Evolutionary conservation across 495 filamentous ascomycete genomes (phyloP).

Genomic region (Wilcoxina mikolae): DNA sequence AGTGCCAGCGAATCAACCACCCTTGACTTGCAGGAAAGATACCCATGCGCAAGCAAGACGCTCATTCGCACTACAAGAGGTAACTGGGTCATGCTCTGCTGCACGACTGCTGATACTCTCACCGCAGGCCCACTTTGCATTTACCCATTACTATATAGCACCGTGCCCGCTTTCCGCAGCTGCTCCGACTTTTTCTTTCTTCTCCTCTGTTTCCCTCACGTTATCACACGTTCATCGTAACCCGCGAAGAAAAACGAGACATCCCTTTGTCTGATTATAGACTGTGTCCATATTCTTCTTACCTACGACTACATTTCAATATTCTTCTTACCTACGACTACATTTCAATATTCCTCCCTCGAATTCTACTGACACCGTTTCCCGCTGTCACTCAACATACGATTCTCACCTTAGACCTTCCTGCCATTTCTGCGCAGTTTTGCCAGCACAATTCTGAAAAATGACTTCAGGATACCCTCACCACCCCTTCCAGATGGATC

Average conservation of each 20-base stretch:
- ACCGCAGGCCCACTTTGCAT: not conserved
- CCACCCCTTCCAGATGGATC: conserved; percentile 27
- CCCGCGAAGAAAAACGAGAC: not conserved
- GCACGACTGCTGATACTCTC: too few species aligned
- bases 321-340: too few species aligned
- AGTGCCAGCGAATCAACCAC: too few species aligned
- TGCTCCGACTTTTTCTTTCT: not conserved
- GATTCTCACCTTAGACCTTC: not conserved
- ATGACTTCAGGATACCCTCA: conserved; percentile 28
- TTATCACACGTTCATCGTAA: too few species aligned
- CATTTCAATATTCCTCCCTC: not conserved
- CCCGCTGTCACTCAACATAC: not conserved
- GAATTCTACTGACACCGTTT: not conserved
- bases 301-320: too few species aligned
- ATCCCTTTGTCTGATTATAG: conserved; percentile 5
- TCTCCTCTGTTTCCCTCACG: not conserved
- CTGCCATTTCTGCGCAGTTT: not conserved
- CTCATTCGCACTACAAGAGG: not conserved
- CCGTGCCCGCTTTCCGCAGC: not conserved
- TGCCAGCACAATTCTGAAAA: too few species aligned
- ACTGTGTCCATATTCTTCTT: conserved; percentile 1
- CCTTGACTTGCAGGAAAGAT: too few species aligned
- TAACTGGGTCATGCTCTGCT: not conserved
- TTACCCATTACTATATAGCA: not conserved
- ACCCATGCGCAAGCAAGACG: not conserved